Percentiles rank a stretch among this genome's conserved stretches.
phyloP scores from a whole-genome alignment of 225 moss, liverwort and hornwort species.

The Lunularia cruciata region DNA sequence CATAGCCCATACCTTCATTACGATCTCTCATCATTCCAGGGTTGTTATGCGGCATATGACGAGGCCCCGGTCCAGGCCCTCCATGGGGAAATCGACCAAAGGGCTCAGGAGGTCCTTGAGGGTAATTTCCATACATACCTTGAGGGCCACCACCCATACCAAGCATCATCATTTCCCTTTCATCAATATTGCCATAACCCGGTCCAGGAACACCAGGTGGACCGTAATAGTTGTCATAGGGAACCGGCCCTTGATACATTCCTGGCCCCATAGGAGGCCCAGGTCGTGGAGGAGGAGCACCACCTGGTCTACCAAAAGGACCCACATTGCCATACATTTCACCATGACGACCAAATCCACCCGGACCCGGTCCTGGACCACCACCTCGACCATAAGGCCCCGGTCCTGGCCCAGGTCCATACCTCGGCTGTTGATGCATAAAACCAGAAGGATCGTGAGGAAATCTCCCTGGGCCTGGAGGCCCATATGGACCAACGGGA shows the following conservation, averaged over 20 bases:
- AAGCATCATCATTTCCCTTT: conserved; percentile 83
- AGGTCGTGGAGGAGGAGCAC: conserved; percentile 47
- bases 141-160: conserved; percentile 72
- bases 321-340: conserved; percentile 81
- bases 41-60: conserved; percentile 49
- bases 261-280: conserved; percentile 78
- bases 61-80: conserved; percentile 67
- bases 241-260: conserved; percentile 82
- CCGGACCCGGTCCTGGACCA: conserved; percentile 58
- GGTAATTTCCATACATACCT: conserved; percentile 60
- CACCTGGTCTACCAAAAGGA: conserved; percentile 66
- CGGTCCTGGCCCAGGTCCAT: conserved; percentile 82
- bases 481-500: conserved; percentile 76
- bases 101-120: conserved; percentile 80
- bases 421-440: conserved; percentile 78
- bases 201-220: conserved; percentile 55
- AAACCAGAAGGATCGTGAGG: conserved; percentile 80
- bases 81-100: conserved; percentile 73
- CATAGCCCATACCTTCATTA: conserved; percentile 45
- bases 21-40: conserved; percentile 58
- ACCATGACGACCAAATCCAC: conserved; percentile 74
- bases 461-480: conserved; percentile 78
- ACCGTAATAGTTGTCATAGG: conserved; percentile 85
- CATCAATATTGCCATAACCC: conserved; percentile 77
- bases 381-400: conserved; percentile 68